A percentile compares a stretch with the other conserved stretches of the same genome.
Conservation (phyloP, 306 rosid genomes). For the Lathyrus sativus region DNA sequence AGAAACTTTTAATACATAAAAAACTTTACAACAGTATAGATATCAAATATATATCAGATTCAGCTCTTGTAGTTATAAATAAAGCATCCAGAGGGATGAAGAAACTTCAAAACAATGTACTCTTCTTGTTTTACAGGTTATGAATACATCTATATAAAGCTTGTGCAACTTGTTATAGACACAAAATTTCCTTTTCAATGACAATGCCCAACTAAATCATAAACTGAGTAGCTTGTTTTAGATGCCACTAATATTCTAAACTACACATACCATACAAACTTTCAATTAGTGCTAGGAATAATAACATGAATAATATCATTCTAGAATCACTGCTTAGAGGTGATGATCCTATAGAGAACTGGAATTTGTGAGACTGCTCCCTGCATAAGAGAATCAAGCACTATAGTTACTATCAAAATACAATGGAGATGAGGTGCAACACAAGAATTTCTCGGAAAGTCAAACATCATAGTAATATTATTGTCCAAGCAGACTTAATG, state of each 20-base stretch:
- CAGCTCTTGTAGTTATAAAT: too few relatives aligned
- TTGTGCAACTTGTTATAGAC: conserved; percentile 30
- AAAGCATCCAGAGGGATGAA: too few relatives aligned
- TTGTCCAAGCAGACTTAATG: too few relatives aligned
- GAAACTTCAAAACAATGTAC: neutral
- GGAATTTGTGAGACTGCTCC: conserved; percentile 81
- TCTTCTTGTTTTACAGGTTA: conserved; percentile 28
- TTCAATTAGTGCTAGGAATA: conserved; percentile 43
- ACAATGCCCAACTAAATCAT: conserved; percentile 18
- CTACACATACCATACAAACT: conserved; percentile 41
- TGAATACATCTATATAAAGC: conserved; percentile 16
- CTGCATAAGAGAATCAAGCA: conserved; percentile 54
- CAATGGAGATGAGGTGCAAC: too few relatives aligned
- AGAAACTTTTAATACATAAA: too few relatives aligned
- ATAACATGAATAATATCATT: conserved; percentile 45
- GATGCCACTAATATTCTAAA: conserved; percentile 25
- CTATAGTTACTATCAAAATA: neutral
- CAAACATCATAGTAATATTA: too few relatives aligned
- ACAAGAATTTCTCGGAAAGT: too few relatives aligned
- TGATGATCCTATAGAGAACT: conserved; percentile 61
- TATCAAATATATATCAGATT: too few relatives aligned
- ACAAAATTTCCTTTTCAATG: conserved; percentile 32
- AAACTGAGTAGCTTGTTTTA: conserved; percentile 9
- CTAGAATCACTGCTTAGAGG: conserved; percentile 34
- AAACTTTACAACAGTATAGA: too few relatives aligned